Conservation (phyloP, 31 red algal genomes). For the Endocladia muricata region DNA sequence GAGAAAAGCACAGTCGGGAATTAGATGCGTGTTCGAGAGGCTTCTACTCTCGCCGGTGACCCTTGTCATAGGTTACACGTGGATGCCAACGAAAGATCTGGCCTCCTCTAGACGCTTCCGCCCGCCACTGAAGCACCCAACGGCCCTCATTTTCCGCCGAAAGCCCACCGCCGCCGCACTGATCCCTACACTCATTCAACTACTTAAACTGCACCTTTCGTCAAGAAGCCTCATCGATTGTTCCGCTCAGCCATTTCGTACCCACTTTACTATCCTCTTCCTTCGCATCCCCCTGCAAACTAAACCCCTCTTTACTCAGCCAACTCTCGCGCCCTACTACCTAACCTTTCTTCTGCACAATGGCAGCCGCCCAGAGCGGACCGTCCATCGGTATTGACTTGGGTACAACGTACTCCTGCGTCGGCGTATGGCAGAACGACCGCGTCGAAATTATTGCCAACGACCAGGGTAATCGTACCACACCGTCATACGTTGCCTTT, state of each 20-base stretch:
- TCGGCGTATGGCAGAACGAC: constrained; percentile 95
- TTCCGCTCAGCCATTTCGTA: no score
- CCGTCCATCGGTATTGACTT: constrained; percentile 97
- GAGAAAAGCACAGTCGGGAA: no score
- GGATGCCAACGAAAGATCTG: no score
- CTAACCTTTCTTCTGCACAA: constrained; percentile 10
- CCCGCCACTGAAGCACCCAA: background rate
- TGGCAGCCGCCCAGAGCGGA: constrained; percentile 17
- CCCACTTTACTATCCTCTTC: no score
- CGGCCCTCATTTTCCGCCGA: background rate
- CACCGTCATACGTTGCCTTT: constrained; percentile 99
- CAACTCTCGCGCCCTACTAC: background rate
- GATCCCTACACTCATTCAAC: no score
- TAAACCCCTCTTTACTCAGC: background rate
- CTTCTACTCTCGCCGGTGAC: no score
- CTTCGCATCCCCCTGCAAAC: background rate
- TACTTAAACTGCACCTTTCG: background rate
- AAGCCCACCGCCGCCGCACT: background rate
- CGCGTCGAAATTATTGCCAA: constrained; percentile 99
- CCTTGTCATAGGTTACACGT: no score
- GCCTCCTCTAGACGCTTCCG: no score
- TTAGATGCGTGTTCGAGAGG: no score
- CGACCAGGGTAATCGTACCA: constrained; percentile 99
- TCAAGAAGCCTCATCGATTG: background rate
- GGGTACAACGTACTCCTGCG: constrained; percentile 99